Base-by-base conservation (phyloP, 1,139 yeast species). In the Trichomonascaceae sp. region DNA sequence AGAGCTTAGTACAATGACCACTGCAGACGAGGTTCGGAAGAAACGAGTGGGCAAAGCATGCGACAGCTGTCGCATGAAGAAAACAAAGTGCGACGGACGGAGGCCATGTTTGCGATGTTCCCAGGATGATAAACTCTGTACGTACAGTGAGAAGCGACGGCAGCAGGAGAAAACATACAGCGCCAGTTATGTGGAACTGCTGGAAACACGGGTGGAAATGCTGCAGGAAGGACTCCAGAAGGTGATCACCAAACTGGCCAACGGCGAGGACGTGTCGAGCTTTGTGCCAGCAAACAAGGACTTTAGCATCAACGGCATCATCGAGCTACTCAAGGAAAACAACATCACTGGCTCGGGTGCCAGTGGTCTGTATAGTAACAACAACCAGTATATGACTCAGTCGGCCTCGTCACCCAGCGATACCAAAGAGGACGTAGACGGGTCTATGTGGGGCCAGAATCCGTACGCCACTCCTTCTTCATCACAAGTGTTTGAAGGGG, bases 41-140 rank as follows among this genome's bases (percentile, higher is more conserved):
- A 76, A 74, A 56, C 57, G 92, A 41, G 89, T 79, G 4, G 81
- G 82, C 27, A 78, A 77, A 50, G 92, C 92, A 4, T 79, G 92
- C 47, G 89, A 79, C 51, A 72, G 79, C 34, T 79, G 92, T 55
- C 64, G 87, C 47, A 69, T 76, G 49, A 76, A 76, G 50, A 77
- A 49, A 40, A 44, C 53, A 4, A 49, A 49, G 47, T 79, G 87
- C 55, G 84, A 79, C 44, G 92, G 92, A 13, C 68, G 71, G 42
- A 76, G 76, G 48, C 89, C 92, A 2, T 79, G 92, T 48, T 66
- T 72, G 28, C 64, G 78, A 34, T 79, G 92, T 51, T 57, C 68
- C 8, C 62, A 68, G 32, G 87, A 78, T 48, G 78, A 79, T 54
- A 78, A 76, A 52, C 67, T 78, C 28, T 79, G 92, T 55, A 76